Evolutionary conservation across 2,329 filamentous ascomycete species (phyloP).

Genomic region (Trichophyton verrucosum): DNA sequence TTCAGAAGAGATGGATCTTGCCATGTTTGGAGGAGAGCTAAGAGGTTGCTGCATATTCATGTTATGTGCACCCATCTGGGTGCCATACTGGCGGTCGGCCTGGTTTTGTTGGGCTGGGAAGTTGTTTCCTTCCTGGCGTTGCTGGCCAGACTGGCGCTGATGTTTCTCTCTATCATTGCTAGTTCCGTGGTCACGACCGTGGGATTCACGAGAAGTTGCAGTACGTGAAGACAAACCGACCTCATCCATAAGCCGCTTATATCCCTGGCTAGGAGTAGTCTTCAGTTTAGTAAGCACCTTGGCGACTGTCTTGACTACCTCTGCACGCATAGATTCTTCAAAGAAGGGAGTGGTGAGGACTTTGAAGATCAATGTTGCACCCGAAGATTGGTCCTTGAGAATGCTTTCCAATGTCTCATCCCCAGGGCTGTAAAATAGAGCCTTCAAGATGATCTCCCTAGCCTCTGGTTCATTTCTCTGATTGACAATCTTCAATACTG

Average conservation of each 20-base stretch:
- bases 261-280: conserved; percentile 85
- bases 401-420: conserved; percentile 84
- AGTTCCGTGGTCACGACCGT: conserved; percentile 25
- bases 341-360: conserved; percentile 95
- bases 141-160: conserved; percentile 27
- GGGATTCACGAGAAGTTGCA: conserved; percentile 25
- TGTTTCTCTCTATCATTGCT: conserved; percentile 28
- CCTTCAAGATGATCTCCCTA: conserved; percentile 75
- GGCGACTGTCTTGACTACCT: conserved; percentile 86
- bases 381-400: conserved; percentile 78
- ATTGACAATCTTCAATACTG: conserved; percentile 95
- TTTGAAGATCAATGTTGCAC: conserved; percentile 95
- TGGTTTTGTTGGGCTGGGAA: conserved; percentile 26
- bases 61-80: conserved; percentile 25
- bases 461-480: conserved; percentile 91
- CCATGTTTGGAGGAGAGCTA: conserved; percentile 21
- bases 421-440: conserved; percentile 81
- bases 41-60: conserved; percentile 24
- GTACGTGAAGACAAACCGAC: conserved; percentile 61
- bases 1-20: conserved; percentile 25
- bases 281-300: conserved; percentile 81
- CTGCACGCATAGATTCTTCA: conserved; percentile 74
- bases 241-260: conserved; percentile 98
- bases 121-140: conserved; percentile 28
- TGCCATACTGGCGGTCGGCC: conserved; percentile 31